phyloP scores from a whole-genome alignment of 1,139 yeast genomes.

The Kluyveromyces marxianus region DNA sequence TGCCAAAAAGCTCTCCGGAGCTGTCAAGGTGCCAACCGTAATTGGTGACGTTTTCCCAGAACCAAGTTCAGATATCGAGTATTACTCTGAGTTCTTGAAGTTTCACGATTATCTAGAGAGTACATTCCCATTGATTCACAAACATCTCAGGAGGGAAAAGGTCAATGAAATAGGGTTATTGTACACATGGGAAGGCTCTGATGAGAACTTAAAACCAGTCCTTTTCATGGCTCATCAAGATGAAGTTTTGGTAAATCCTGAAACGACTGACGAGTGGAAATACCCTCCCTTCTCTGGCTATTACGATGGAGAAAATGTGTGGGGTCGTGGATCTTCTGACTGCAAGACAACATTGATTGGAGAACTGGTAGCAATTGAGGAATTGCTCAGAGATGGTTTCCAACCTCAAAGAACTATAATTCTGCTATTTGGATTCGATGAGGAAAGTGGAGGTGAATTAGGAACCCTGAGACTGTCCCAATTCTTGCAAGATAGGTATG shows the following conservation, averaged over 20 bases:
- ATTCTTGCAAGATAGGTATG: conserved; percentile 45
- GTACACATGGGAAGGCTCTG: conserved; percentile 54
- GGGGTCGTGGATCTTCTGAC: conserved; percentile 59
- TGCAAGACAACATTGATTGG: conserved; percentile 49
- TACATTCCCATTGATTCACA: conserved; percentile 49
- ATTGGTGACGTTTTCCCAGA: conserved; percentile 45
- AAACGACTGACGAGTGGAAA: conserved; percentile 49
- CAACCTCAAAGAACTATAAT: conserved; percentile 43
- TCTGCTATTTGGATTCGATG: conserved; percentile 55
- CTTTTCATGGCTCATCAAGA: conserved; percentile 69
- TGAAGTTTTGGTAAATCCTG: conserved; percentile 61
- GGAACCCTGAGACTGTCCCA: conserved; percentile 42
- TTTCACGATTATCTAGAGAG: conserved; percentile 45
- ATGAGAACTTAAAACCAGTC: conserved; percentile 49
- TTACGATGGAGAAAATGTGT: conserved; percentile 49
- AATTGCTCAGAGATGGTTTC: conserved; percentile 34
- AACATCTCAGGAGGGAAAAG: conserved; percentile 30
- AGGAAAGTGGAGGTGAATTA: conserved; percentile 45
- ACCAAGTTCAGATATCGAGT: conserved; percentile 34
- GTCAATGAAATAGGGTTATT: conserved; percentile 60
- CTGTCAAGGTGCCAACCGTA: conserved; percentile 57
- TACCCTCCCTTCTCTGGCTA: conserved; percentile 58
- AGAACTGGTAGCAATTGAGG: conserved; percentile 46
- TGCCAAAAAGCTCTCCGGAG: conserved; percentile 41
- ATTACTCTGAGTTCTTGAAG: conserved; percentile 31